Base-by-base conservation (phyloP, 202 grass and related monocot species). In the Dendrocalamus latiflorus region DNA sequence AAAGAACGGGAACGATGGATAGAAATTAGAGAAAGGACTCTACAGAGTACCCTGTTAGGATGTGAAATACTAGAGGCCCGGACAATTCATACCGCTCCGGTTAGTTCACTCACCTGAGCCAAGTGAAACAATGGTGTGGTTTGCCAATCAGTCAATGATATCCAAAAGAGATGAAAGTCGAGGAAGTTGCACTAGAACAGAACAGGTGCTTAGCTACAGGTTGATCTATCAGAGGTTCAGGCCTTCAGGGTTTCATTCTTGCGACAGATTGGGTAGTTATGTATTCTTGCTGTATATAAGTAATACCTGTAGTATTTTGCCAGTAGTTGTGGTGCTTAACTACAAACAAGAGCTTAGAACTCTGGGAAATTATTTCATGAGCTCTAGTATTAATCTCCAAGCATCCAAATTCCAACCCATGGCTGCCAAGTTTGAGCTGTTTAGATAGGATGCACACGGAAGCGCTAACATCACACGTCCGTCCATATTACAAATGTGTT, bases 371-470 rank as follows among this genome's bases (percentile, higher is more conserved):
- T 14, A 26, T 13, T 71, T 57, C 12, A n/a, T 24, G 37, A 37
- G 24, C 22, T 62, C 13, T 5, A 37, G 63, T 55, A 10, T 37
- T 36, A 36, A 36, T 51, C 34, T 45, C n/a, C 17, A 15, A 22
- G 59, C 60, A 37, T 50, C 21, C 78, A 70, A 45, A 7, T 57
- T 24, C 21, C 21, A 12, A 57, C 4, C 55, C 9, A 25, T 12
- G 55, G 1, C 55, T 12, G 21, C 55, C 55, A 2, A 78, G 60
- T 24, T 30, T 54, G 20, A 53, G 22, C 36, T 47, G 66, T 73
- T 74, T 43, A 53, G 83, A 62, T 62, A 53, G 39, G 50, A 78
- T 33, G 61, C 74, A 79, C 33, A 63, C 74, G 74, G 44, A 54
- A 72, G 28, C 77, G 18, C 55, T 38, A 57, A 42, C 57, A 67